Base-by-base conservation (phyloP, 495 filamentous ascomycete species). In the Jackrogersella multiformis region DNA sequence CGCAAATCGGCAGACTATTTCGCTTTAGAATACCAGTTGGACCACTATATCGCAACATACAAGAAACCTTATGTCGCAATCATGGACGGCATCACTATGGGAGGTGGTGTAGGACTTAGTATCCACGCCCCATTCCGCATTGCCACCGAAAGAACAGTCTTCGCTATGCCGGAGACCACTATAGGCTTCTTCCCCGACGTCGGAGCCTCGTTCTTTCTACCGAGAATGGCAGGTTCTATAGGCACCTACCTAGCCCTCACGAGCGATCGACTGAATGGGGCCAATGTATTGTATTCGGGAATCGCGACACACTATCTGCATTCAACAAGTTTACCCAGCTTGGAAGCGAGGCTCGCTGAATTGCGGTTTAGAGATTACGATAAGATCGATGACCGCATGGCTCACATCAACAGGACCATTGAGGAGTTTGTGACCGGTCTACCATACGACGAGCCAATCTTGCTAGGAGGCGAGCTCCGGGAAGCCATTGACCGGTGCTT, bases 161-260 rank as follows among this genome's bases (percentile, higher is more conserved):
- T 99, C 73, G 93, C 96, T 64, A 99, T 99, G 95, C 95, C 95
- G 34, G 95, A 99, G 82, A 99, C 95, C 2, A 94, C 84, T 7
- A 99, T 99, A 70, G 95, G 95, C 8, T 97, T 97, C 81, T 99
- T 98, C 81, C 95, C 96, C 26, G 95, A 99, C 71, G 96, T 99
- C 30, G 95, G 95, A 39, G 95, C 87, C 54, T 94, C 90, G 16
- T 98, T 97, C 82, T 98, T 97, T 83, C 83, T 99, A 21, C 91
- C 95, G 7, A 85, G 92, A 58, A 87, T 99, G 79, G 87, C 94
- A 61, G 95, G 95, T 45, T 76, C 85, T 54, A 73, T 92, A 39
- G 95, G 95, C 32, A 96, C 92, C 38, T 98, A 97, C 78, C 86
- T 98, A 36, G 95, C 90, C 21, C 81, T 99, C 61, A 99, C 95